phyloP scores from a whole-genome alignment of 1,284 basidiomycete genomes.

The Ganoderma lucidum region DNA sequence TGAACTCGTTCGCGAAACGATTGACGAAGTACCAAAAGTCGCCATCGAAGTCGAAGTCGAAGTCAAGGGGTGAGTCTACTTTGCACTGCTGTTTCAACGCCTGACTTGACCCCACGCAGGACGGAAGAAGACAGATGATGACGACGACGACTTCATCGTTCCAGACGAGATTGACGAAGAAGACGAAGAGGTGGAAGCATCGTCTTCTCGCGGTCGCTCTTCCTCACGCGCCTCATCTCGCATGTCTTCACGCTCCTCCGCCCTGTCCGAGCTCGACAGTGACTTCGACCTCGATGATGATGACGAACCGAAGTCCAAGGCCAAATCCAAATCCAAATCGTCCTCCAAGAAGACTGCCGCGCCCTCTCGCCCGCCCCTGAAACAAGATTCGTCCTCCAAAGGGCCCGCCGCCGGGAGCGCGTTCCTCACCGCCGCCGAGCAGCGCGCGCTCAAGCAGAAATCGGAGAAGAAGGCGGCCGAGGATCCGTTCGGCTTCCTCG shows the following conservation, averaged over 20 bases:
- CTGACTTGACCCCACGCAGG: conserved; percentile 35
- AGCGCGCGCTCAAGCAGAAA: conserved; percentile 78
- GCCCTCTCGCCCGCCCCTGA: conserved; percentile 40
- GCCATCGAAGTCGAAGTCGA: conserved; percentile 57
- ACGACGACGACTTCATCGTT: conserved; percentile 73
- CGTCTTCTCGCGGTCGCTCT: conserved; percentile 32
- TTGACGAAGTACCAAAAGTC: conserved; percentile 74
- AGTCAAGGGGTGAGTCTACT: conserved; percentile 45
- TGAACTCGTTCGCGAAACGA: conserved; percentile 60
- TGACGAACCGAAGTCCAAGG: conserved; percentile 28
- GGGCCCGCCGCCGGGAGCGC: conserved; percentile 34
- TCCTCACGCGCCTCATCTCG: conserved; percentile 48
- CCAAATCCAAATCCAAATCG: background rate
- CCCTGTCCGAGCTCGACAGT: conserved; percentile 37
- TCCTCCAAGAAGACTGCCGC: conserved; percentile 41
- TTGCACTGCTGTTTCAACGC: background rate
- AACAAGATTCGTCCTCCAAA: conserved; percentile 41
- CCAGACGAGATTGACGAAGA: conserved; percentile 58
- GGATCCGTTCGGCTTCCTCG: conserved; percentile 85
- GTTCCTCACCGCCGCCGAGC: conserved; percentile 90
- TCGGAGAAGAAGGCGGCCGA: conserved; percentile 85
- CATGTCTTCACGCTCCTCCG: conserved; percentile 51
- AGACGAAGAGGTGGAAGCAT: conserved; percentile 38
- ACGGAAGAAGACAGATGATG: conserved; percentile 47
- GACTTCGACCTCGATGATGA: conserved; percentile 23